Conservation (phyloP, 768 basidiomycete genomes). For the Candolleomyces eurysporus region DNA sequence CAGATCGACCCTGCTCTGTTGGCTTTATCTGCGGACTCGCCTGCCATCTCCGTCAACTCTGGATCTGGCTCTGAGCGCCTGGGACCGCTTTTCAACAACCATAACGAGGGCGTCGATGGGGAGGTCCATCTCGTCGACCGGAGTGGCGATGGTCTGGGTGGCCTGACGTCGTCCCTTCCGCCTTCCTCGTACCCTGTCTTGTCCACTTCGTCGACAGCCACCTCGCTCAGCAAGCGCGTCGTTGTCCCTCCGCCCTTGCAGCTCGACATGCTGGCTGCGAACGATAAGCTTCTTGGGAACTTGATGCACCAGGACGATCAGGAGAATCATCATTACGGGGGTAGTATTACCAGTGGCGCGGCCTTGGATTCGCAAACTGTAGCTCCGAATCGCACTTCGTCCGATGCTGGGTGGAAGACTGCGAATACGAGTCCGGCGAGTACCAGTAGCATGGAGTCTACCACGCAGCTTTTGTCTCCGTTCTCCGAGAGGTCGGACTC, state of each 20-base stretch:
- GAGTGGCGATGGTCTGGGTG: not conserved
- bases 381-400: too few species aligned
- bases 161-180: not conserved
- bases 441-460: too few species aligned
- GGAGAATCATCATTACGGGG: too few species aligned
- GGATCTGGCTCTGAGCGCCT: not conserved
- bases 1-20: slow-evolving; percentile 29
- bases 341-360: too few species aligned
- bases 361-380: too few species aligned
- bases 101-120: too few species aligned
- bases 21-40: slow-evolving; percentile 2
- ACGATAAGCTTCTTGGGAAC: not conserved
- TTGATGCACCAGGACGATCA: too few species aligned
- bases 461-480: too few species aligned
- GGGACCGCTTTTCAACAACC: too few species aligned
- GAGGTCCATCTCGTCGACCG: not conserved
- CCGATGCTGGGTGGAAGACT: too few species aligned
- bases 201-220: not conserved
- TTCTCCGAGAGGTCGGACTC: too few species aligned
- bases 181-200: not conserved
- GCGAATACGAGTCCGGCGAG: too few species aligned
- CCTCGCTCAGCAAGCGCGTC: not conserved
- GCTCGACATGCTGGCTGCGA: not conserved
- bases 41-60: not conserved
- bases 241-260: not conserved